Evolutionary conservation across 2,329 filamentous ascomycete species (phyloP).

Genomic region (Fusarium xyrophilum): DNA sequence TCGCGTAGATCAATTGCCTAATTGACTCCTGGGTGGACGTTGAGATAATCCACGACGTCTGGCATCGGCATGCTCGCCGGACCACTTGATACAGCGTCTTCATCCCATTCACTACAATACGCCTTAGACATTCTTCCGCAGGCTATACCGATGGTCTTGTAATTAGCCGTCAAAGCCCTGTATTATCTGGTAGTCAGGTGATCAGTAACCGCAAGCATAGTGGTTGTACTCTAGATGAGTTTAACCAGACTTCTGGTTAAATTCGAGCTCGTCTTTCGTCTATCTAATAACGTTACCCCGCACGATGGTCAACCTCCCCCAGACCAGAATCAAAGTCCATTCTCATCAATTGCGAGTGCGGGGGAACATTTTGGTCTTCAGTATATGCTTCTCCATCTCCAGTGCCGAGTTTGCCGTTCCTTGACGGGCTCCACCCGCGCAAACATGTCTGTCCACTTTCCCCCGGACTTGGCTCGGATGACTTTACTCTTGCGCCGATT

Average conservation of each 20-base stretch:
- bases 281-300: background rate
- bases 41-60: background rate
- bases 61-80: background rate
- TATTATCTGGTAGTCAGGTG: background rate
- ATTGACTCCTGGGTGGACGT: background rate
- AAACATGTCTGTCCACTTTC: background rate
- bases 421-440: background rate
- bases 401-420: background rate
- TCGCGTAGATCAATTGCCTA: background rate
- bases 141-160: background rate
- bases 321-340: background rate
- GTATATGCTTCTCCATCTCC: background rate
- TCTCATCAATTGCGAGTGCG: background rate
- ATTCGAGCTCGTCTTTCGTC: background rate
- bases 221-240: background rate
- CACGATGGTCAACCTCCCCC: fast-evolving
- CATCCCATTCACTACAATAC: background rate
- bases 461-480: background rate
- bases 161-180: background rate
- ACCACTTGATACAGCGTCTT: background rate
- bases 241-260: background rate
- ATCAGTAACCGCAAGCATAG: no score
- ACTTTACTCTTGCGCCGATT: background rate
- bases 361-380: background rate
- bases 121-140: background rate